Base-by-base conservation (phyloP, 2,329 filamentous ascomycete genomes). In the Exophiala calicioides region DNA sequence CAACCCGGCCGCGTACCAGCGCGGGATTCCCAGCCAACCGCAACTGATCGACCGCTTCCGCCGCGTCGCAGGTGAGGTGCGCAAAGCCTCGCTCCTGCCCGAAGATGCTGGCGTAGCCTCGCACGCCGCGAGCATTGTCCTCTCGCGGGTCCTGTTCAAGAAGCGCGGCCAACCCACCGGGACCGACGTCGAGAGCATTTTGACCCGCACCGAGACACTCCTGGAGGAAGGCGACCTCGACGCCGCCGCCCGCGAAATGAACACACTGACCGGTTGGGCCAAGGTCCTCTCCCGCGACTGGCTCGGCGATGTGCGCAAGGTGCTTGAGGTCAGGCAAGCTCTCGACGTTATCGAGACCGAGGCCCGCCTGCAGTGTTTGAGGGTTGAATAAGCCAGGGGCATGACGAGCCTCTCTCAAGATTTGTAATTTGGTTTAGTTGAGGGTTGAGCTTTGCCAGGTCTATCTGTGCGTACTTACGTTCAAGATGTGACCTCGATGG, bases 21-120 rank as follows among this genome's bases (percentile, higher is more conserved):
- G 85, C 45, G 93, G 93, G 49, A 84, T 98, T 47, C 83, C 90
- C 18, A 89, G 86, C 10, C 76, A 87, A 0, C 78, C 90, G 16
- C 88, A 94, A 68, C 81, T 98, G 24, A 87, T 97, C 58, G 93
- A 98, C 70, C 85, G 93, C 54, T 98, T 98, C 84, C 85, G 93
- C 32, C 86, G 90, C 39, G 93, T 98, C 12, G 88, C 93, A 2
- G 74, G 76, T 46, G 93, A 98, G 72, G 93, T 98, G 30, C 83
- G 93, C 66, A 98, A 98, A 76, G 93, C 93, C 15, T 86, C 86
- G 33, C 79, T 98, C 39, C 78, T 98, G 12, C 93, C 93, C 10
- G 90, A 95, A 56, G 86, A 96, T 62, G 93, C 93, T 0, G 93
- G 93, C 58, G 87, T 98, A 19, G 91, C 93, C 15, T 93, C 87